Conservation (phyloP, 2,329 filamentous ascomycete species). For the Biscogniauxia sp. region DNA sequence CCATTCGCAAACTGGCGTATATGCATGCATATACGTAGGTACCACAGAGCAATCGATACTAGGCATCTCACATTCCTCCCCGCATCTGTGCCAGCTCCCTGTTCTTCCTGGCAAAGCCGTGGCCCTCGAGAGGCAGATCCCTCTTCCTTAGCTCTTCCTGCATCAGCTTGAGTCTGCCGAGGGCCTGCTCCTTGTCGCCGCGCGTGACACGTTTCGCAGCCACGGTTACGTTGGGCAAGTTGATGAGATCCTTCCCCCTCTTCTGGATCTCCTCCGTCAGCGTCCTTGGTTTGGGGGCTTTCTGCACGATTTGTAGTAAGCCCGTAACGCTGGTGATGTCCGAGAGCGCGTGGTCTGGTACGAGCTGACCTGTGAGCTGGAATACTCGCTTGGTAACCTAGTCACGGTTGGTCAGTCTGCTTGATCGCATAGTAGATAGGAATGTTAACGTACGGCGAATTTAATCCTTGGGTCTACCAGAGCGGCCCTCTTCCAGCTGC, state of each 20-base stretch:
- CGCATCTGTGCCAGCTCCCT: slow-evolving; percentile 43
- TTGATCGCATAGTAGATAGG: slow-evolving; percentile 11
- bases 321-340: slow-evolving; percentile 52
- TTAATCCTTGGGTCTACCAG: slow-evolving; percentile 60
- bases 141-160: slow-evolving; percentile 65
- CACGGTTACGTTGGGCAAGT: slow-evolving; percentile 68
- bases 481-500: slow-evolving; percentile 56
- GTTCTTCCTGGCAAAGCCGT: slow-evolving; percentile 38
- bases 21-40: background rate
- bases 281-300: slow-evolving; percentile 56
- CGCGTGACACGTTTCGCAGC: slow-evolving; percentile 63
- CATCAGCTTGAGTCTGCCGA: slow-evolving; percentile 79
- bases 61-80: slow-evolving; percentile 34
- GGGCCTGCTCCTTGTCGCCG: slow-evolving; percentile 67
- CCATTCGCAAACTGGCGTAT: too few species aligned
- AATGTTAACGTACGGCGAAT: slow-evolving; percentile 63
- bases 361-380: slow-evolving; percentile 73
- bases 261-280: slow-evolving; percentile 59
- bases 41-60: background rate
- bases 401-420: background rate
- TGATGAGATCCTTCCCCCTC: slow-evolving; percentile 33
- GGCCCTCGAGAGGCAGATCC: slow-evolving; percentile 57
- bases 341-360: slow-evolving; percentile 68
- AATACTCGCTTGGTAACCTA: slow-evolving; percentile 79
- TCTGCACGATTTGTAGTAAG: slow-evolving; percentile 53